Evolutionary conservation across 1,284 basidiomycete species (phyloP).

Genomic region (Entoloma clypeatum): DNA sequence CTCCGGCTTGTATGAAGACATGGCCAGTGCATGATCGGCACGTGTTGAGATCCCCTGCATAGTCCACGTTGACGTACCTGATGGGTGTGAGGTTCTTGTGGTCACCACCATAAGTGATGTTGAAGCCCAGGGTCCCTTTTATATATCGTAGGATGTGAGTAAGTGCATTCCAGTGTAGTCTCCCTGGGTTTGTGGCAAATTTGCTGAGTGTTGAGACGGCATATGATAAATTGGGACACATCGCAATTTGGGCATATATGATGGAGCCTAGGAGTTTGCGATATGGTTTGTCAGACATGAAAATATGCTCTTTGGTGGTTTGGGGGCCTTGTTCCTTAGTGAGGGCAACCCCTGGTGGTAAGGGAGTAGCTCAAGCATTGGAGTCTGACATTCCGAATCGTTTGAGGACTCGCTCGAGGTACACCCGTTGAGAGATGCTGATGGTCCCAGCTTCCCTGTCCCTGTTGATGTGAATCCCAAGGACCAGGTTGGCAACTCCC

Average conservation of each 20-base stretch:
- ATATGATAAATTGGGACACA: constrained; percentile 29
- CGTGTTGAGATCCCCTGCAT: too few relatives aligned
- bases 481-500: constrained; percentile 13
- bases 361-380: constrained; percentile 13
- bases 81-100: constrained; percentile 17
- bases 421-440: constrained; percentile 21
- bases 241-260: constrained; percentile 28
- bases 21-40: too few relatives aligned
- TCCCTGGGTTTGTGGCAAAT: constrained; percentile 25
- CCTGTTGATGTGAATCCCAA: constrained; percentile 20
- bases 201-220: constrained; percentile 25
- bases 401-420: constrained; percentile 21
- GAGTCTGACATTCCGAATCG: constrained; percentile 20
- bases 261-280: constrained; percentile 22
- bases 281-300: constrained; percentile 26
- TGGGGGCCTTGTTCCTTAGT: constrained; percentile 10
- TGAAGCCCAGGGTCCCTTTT: constrained; percentile 23
- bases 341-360: constrained; percentile 17
- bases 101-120: constrained; percentile 23
- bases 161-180: constrained; percentile 25
- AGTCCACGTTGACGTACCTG: constrained; percentile 37
- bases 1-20: too few relatives aligned
- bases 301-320: constrained; percentile 14
- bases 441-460: constrained; percentile 16
- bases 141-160: constrained; percentile 29